phyloP scores from a whole-genome alignment of 495 filamentous ascomycete species.

The Cladorrhinum samala region DNA sequence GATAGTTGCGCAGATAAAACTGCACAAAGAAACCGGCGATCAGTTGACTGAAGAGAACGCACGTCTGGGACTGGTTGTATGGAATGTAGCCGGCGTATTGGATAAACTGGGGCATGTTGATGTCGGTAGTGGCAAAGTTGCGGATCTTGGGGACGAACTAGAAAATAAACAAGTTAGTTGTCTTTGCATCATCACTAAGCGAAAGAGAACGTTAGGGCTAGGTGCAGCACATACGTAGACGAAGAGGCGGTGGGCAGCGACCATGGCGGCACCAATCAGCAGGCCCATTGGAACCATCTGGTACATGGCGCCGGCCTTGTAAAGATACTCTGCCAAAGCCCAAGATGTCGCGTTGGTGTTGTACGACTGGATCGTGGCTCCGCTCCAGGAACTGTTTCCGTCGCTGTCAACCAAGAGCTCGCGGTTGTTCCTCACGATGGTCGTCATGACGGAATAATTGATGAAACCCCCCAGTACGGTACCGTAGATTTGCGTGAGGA shows the following conservation, averaged over 20 bases:
- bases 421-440: constrained; percentile 28
- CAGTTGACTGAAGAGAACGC: constrained; percentile 23
- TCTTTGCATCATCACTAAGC: too few relatives aligned
- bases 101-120: constrained; percentile 40
- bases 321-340: constrained; percentile 40
- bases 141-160: constrained; percentile 38
- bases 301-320: constrained; percentile 29
- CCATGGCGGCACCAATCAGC: constrained; percentile 34
- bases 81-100: constrained; percentile 42
- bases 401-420: constrained; percentile 23
- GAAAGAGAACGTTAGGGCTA: too few relatives aligned
- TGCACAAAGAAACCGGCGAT: constrained; percentile 43
- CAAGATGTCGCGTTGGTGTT: constrained; percentile 38
- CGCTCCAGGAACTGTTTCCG: constrained; percentile 35
- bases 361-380: constrained; percentile 31
- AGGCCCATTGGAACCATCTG: constrained; percentile 44
- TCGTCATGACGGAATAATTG: constrained; percentile 39
- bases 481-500: constrained; percentile 36
- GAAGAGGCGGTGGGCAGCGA: constrained; percentile 37
- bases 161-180: constrained; percentile 24
- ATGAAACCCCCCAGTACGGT: constrained; percentile 37
- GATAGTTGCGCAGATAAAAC: constrained; percentile 46
- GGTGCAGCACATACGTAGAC: constrained; percentile 32
- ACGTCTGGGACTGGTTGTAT: constrained; percentile 41
- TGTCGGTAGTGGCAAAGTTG: constrained; percentile 29